Evolutionary conservation across 805 yeast species (phyloP).

Genomic region (Lipomyces yamadae): DNA sequence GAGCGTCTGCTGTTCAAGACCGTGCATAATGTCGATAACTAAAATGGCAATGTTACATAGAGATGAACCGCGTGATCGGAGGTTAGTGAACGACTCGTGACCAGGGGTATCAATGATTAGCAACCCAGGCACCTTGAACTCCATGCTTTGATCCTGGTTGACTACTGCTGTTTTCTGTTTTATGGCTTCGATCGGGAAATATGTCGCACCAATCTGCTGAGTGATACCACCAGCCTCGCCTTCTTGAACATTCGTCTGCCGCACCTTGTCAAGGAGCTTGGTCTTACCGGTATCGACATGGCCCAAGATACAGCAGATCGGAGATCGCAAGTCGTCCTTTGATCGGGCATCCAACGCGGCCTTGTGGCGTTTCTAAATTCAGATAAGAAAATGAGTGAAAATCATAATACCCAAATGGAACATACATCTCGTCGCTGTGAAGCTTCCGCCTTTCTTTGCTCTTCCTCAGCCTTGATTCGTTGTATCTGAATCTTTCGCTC

Average conservation of each 20-base stretch:
- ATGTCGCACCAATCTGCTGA: slow-evolving; percentile 99
- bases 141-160: slow-evolving; percentile 79
- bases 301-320: slow-evolving; percentile 98
- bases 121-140: slow-evolving; percentile 94
- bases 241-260: slow-evolving; percentile 99
- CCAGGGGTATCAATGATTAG: slow-evolving; percentile 98
- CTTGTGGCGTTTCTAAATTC: slow-evolving; percentile 41
- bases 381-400: not conserved
- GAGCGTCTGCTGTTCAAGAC: slow-evolving; percentile 95
- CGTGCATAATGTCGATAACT: slow-evolving; percentile 99
- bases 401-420: not conserved
- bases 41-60: slow-evolving; percentile 98
- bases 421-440: slow-evolving; percentile 47
- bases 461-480: slow-evolving; percentile 41
- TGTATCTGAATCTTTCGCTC: slow-evolving; percentile 26
- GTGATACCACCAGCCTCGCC: slow-evolving; percentile 99
- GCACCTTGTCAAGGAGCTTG: slow-evolving; percentile 90
- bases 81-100: slow-evolving; percentile 97
- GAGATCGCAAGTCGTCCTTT: slow-evolving; percentile 83
- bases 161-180: slow-evolving; percentile 88
- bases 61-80: slow-evolving; percentile 98
- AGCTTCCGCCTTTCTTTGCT: slow-evolving; percentile 45
- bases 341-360: slow-evolving; percentile 48
- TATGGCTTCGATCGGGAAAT: slow-evolving; percentile 95
- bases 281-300: slow-evolving; percentile 99